These are phyloP conservation scores for Geotrichum aggregatum DNA, from an alignment of 1,139 yeast genomes.

Conservation along the genomic window DNA sequence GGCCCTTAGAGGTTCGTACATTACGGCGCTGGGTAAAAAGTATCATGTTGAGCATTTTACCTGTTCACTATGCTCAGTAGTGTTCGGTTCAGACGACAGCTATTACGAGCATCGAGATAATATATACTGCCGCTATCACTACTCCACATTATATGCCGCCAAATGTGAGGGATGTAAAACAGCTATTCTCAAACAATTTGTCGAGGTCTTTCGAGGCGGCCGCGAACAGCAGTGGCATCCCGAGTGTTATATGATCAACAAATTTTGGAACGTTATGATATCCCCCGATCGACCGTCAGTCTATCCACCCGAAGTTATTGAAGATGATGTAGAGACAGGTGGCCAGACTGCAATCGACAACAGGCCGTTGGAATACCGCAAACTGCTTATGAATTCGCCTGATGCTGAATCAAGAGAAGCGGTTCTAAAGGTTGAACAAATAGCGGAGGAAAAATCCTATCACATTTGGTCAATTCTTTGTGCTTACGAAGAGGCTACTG, in stretches of 20 bases:
- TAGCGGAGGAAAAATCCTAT: slow-evolving; percentile 64
- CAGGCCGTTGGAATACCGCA: neutral
- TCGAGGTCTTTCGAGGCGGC: slow-evolving; percentile 90
- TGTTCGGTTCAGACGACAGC: slow-evolving; percentile 88
- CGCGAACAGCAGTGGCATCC: slow-evolving; percentile 98
- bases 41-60: slow-evolving; percentile 95
- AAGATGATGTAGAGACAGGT: neutral
- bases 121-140: slow-evolving; percentile 88
- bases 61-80: slow-evolving; percentile 80
- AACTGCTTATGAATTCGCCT: neutral
- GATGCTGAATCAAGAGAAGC: slow-evolving; percentile 19
- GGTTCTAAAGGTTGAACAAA: slow-evolving; percentile 57
- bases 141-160: slow-evolving; percentile 76
- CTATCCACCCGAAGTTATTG: slow-evolving; percentile 1
- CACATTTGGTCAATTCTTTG: slow-evolving; percentile 86
- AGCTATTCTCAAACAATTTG: slow-evolving; percentile 89
- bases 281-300: slow-evolving; percentile 8
- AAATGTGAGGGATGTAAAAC: slow-evolving; percentile 92
- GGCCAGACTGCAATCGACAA: neutral
- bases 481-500: slow-evolving; percentile 86
- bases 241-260: slow-evolving; percentile 95
- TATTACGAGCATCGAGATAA: slow-evolving; percentile 83
- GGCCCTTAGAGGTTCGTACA: slow-evolving; percentile 88
- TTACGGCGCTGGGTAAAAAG: slow-evolving; percentile 86
- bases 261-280: slow-evolving; percentile 81